Evolutionary conservation across 2,329 filamentous ascomycete genomes (phyloP).

Genomic region (Neopestalotiopsis sp.): DNA sequence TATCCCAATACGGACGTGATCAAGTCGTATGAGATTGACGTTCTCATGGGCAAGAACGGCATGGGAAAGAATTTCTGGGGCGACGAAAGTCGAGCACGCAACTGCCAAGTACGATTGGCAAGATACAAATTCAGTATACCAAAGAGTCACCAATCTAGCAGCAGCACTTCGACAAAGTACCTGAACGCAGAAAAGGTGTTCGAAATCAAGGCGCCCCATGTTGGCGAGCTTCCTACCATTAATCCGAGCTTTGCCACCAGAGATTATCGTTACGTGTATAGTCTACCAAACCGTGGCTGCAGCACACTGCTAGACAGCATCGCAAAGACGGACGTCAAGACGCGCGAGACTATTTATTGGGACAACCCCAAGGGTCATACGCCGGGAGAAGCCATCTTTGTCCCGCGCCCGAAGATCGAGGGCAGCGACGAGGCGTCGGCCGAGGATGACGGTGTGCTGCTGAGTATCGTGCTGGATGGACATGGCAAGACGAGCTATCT

Average conservation of each 20-base stretch:
- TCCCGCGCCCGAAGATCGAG: conserved; percentile 51
- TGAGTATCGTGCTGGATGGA: conserved; percentile 59
- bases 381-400: conserved; percentile 73
- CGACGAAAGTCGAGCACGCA: conserved; percentile 44
- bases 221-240: conserved; percentile 70
- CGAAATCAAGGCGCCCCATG: conserved; percentile 57
- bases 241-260: conserved; percentile 61
- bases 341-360: conserved; percentile 61
- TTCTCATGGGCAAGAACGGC: conserved; percentile 60
- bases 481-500: conserved; percentile 51
- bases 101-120: conserved; percentile 43
- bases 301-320: conserved; percentile 68
- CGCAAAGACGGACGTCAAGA: conserved; percentile 68
- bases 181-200: conserved; percentile 42
- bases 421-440: conserved; percentile 40
- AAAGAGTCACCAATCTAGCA: background rate
- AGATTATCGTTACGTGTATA: conserved; percentile 67
- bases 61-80: conserved; percentile 50
- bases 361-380: conserved; percentile 62
- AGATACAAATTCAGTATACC: conserved; percentile 51
- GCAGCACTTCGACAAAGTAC: background rate
- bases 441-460: conserved; percentile 68
- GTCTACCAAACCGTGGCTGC: conserved; percentile 59
- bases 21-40: conserved; percentile 71
- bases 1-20: conserved; percentile 72